phyloP scores from a whole-genome alignment of 2,329 filamentous ascomycete genomes.

The Fonsecaea nubica region DNA sequence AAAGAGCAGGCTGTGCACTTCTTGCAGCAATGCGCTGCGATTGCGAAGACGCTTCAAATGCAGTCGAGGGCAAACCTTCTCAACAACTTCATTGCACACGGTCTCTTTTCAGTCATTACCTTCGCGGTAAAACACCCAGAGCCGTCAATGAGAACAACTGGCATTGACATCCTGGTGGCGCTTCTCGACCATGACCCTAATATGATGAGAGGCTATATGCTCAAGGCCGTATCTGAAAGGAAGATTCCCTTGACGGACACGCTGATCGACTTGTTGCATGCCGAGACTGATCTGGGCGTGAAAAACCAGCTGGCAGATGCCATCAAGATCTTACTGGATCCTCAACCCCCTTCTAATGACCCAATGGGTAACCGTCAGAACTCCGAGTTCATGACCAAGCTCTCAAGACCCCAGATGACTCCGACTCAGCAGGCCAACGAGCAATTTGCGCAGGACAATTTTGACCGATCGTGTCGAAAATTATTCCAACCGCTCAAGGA shows the following conservation, averaged over 20 bases:
- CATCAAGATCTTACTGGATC: slow-evolving; percentile 88
- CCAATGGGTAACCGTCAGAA: slow-evolving; percentile 60
- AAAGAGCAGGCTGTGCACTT: slow-evolving; percentile 96
- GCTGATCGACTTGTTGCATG: slow-evolving; percentile 85
- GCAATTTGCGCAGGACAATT: slow-evolving; percentile 84
- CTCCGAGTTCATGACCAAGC: slow-evolving; percentile 71
- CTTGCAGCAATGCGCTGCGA: slow-evolving; percentile 92
- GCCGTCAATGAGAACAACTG: slow-evolving; percentile 84
- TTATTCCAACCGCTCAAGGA: slow-evolving; percentile 87
- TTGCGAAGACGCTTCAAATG: slow-evolving; percentile 92
- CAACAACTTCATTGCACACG: slow-evolving; percentile 86
- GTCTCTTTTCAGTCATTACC: slow-evolving; percentile 86
- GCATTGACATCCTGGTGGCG: slow-evolving; percentile 89
- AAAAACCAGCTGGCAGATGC: slow-evolving; percentile 96
- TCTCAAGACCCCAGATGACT: slow-evolving; percentile 64
- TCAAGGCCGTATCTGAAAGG: slow-evolving; percentile 88
- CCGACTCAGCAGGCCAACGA: slow-evolving; percentile 71
- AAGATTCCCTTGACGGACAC: slow-evolving; percentile 86
- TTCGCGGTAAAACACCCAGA: slow-evolving; percentile 87
- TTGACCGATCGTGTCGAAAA: slow-evolving; percentile 81
- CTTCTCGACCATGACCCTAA: slow-evolving; percentile 95
- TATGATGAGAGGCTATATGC: slow-evolving; percentile 92
- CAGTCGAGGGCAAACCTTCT: slow-evolving; percentile 81
- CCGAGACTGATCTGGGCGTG: slow-evolving; percentile 90
- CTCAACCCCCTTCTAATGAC: slow-evolving; percentile 66